Evolutionary conservation across 441 rosid genomes (phyloP), one percentile per base, ranked within the genome.

Genomic region (Eruca vesicaria): DNA sequence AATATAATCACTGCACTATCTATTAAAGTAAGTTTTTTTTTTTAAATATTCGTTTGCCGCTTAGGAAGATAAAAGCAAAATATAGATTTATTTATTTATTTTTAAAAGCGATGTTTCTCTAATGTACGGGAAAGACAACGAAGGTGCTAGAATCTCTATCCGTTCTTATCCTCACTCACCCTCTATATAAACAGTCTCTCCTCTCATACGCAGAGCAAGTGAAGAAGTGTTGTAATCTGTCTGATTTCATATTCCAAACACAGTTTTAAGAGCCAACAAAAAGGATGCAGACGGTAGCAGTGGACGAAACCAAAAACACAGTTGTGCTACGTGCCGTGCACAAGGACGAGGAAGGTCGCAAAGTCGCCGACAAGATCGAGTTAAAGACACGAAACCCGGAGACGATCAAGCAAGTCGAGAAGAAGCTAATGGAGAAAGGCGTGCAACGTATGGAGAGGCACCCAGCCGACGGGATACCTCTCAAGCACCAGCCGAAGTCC

Each of bases 381-480:
- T 18, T 84, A 6, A 32, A 78, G 19, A 72, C 93, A 3, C 87
- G 82, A 29, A 78, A 86, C 78, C 71, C 84, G 0, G 92, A 91
- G 63, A 90, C 88, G 45, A 70, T 88, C 74, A 90, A 86, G 82
- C 80, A 87, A 63, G 29, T 87, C 0, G 92, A 90, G 68, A 83
- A 68, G 80, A 91, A 90, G 85, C 86, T 94, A 15, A 63, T 52
- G 79, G 90, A 89, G 43, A 90, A 90, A 71, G 98, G 95, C 1
- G 72, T 87, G 6, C 86, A 80, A 14, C 82, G 95, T 18, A 83
- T 88, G 97, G 98, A 94, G 2, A 81, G 98, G 5, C 98, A 88
- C 72, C 89, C 96, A 0, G 76, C 71, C 4, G 82, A 86, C 58
- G 98, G 98, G 2, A 61, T 74, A 0, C 86, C 91, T 1, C 83